Percentiles rank a stretch among this genome's conserved stretches.
Conservation (phyloP, 179 eudicot genomes). For the Amaranthus tricolor region DNA sequence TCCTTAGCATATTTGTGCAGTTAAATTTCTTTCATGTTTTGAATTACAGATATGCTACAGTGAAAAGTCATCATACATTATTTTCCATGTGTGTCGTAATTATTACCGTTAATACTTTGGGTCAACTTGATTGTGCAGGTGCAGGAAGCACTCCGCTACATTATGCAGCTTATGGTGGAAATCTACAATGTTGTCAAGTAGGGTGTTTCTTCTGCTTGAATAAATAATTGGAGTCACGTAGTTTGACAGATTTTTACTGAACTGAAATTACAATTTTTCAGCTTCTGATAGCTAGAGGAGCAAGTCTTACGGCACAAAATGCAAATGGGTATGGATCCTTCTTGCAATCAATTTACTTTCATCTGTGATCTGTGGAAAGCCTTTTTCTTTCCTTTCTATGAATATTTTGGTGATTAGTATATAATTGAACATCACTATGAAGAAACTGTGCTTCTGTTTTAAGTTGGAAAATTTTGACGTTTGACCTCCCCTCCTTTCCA, state of each 20-base stretch:
- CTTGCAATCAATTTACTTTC: background rate
- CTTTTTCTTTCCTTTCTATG: background rate
- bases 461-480: background rate
- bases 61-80: background rate
- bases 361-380: background rate
- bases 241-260: conserved; percentile 13
- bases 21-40: background rate
- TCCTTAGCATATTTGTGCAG: background rate
- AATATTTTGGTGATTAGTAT: background rate
- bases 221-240: background rate
- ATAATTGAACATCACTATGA: background rate
- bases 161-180: conserved; percentile 97
- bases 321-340: conserved; percentile 60
- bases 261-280: conserved; percentile 26
- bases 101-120: background rate
- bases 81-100: background rate
- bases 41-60: no score
- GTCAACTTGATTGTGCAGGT: conserved; percentile 41
- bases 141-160: conserved; percentile 94
- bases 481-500: background rate
- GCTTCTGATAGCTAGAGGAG: conserved; percentile 79
- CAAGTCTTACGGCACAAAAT: conserved; percentile 61
- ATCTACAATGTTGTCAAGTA: conserved; percentile 87
- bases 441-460: background rate
- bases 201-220: conserved; percentile 8